Evolutionary conservation across 2,329 filamentous ascomycete genomes (phyloP).

Genomic region (Pseudogymnoascus verrucosus): DNA sequence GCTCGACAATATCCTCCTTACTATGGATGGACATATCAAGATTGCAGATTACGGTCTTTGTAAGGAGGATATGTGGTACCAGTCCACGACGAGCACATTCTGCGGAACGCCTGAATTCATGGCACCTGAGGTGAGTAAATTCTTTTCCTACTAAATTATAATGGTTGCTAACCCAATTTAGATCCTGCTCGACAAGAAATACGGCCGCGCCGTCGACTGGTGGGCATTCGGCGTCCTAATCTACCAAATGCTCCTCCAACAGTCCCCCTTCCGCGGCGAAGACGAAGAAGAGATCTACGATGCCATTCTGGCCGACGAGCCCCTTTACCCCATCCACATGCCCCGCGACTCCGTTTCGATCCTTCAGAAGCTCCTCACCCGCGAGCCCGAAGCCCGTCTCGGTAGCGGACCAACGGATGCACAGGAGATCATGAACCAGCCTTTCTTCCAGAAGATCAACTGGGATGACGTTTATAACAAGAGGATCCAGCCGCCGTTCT

Average conservation of each 20-base stretch:
- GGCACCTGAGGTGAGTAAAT: slow-evolving; percentile 74
- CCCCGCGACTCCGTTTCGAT: slow-evolving; percentile 95
- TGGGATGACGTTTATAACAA: slow-evolving; percentile 99
- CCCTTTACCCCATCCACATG: slow-evolving; percentile 97
- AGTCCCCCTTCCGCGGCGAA: slow-evolving; percentile 96
- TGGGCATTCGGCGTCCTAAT: slow-evolving; percentile 99
- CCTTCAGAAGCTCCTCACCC: slow-evolving; percentile 89
- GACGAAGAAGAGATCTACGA: slow-evolving; percentile 99
- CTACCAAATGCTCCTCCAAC: slow-evolving; percentile 98
- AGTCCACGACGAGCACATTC: slow-evolving; percentile 93
- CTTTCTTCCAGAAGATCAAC: slow-evolving; percentile 95
- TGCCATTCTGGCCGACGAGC: slow-evolving; percentile 93
- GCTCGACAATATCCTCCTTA: slow-evolving; percentile 83
- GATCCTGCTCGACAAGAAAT: slow-evolving; percentile 98
- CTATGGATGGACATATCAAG: slow-evolving; percentile 95
- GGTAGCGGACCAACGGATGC: slow-evolving; percentile 94
- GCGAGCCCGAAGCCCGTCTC: slow-evolving; percentile 86
- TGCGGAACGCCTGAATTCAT: slow-evolving; percentile 99
- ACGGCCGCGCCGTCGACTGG: slow-evolving; percentile 95
- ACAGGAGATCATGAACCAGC: slow-evolving; percentile 97
- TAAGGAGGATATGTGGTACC: slow-evolving; percentile 99
- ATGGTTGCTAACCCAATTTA: slow-evolving; percentile 33
- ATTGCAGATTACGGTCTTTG: slow-evolving; percentile 97
- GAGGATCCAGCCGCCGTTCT: slow-evolving; percentile 78
- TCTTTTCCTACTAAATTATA: slow-evolving; percentile 10